Conservation (phyloP, 306 rosid species). For the Rosa lucieae region DNA sequence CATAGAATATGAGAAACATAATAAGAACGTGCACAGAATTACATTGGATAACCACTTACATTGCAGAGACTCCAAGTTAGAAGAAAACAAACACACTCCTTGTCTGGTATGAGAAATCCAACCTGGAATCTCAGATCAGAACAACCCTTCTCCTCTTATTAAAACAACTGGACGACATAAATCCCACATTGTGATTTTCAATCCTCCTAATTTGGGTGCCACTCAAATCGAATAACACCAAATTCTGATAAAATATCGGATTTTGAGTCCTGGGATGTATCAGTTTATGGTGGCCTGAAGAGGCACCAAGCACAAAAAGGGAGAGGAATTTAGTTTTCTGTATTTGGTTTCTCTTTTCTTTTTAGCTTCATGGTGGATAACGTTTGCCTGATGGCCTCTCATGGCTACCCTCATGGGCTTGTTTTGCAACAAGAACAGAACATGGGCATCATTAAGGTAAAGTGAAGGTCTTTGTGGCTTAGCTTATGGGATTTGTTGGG, state of each 20-base stretch:
- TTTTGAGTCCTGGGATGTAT: constrained; percentile 35
- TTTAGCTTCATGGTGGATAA: constrained; percentile 39
- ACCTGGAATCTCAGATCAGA: constrained; percentile 40
- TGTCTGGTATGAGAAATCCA: constrained; percentile 34
- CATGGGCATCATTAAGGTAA: constrained; percentile 49
- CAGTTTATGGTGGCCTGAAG: constrained; percentile 39
- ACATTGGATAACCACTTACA: not conserved
- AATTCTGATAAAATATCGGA: constrained; percentile 17
- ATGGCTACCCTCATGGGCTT: constrained; percentile 55
- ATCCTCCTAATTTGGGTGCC: constrained; percentile 21
- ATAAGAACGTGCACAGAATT: no score
- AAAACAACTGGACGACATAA: constrained; percentile 26
- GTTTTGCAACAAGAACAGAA: constrained; percentile 50
- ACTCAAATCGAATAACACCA: constrained; percentile 24
- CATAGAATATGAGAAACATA: not conserved
- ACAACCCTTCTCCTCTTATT: constrained; percentile 20
- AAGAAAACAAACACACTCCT: constrained; percentile 16
- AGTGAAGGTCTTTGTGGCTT: not conserved
- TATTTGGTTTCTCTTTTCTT: constrained; percentile 33
- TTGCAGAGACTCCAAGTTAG: constrained; percentile 7
- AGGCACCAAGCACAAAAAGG: constrained; percentile 20
- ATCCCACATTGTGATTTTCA: not conserved
- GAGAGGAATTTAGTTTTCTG: constrained; percentile 25
- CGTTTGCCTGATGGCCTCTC: constrained; percentile 71
- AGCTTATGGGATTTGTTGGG: not conserved